Conservation (phyloP, 139 green algal species). For the Chlamydomonas asymmetrica region DNA sequence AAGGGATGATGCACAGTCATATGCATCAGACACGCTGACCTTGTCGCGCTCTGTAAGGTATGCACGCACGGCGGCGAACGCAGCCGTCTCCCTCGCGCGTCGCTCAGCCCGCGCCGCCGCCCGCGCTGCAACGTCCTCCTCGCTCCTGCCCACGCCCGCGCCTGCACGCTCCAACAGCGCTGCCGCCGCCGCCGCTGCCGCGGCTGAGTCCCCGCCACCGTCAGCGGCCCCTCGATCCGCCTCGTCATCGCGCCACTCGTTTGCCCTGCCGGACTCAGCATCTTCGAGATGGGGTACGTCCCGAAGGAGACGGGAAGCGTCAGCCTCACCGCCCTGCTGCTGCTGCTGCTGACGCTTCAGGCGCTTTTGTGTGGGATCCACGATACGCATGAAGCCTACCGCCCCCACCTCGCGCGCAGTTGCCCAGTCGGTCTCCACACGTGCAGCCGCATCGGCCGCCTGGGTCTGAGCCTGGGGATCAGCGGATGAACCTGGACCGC, state of each 20-base stretch:
- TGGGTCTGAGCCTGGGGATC: not conserved
- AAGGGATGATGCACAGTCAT: too few relatives aligned
- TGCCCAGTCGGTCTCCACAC: conserved; percentile 3
- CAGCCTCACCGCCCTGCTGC: too few relatives aligned
- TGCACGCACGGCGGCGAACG: too few relatives aligned
- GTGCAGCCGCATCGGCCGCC: not conserved
- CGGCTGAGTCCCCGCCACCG: not conserved
- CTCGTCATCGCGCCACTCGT: not conserved
- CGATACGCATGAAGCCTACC: not conserved
- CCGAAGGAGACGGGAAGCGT: too few relatives aligned
- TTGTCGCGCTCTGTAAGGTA: too few relatives aligned
- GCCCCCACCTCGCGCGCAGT: conserved; percentile 13
- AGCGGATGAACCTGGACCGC: too few relatives aligned
- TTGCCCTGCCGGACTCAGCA: too few relatives aligned
- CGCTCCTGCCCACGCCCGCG: too few relatives aligned
- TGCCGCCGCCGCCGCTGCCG: not conserved
- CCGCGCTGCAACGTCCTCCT: conserved; percentile 10
- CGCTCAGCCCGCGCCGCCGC: conserved; percentile 6
- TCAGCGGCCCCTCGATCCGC: not conserved
- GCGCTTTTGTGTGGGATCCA: too few relatives aligned
- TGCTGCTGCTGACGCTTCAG: too few relatives aligned
- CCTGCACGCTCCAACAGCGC: conserved; percentile 18
- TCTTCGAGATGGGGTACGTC: too few relatives aligned
- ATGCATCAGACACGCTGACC: too few relatives aligned
- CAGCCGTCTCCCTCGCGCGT: not conserved